Percentiles rank a stretch among this genome's conserved stretches.
Evolutionary conservation across 257 asterid genomes (phyloP).

Genomic region (Phtheirospermum japonicum): DNA sequence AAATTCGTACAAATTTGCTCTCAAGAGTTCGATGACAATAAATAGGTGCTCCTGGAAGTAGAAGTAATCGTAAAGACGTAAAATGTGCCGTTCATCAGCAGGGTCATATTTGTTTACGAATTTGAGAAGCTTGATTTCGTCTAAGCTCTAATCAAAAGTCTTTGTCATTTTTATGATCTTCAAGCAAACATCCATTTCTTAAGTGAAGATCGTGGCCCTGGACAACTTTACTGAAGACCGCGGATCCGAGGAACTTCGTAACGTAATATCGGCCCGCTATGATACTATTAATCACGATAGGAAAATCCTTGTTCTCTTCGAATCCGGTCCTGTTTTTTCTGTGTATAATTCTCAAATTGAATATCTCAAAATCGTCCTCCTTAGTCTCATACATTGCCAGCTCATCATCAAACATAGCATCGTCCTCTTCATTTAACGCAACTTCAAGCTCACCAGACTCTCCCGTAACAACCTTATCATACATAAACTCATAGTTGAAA

Average conservation of each 20-base stretch:
- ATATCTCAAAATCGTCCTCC: too few species aligned
- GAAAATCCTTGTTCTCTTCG: too few species aligned
- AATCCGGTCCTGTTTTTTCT: too few species aligned
- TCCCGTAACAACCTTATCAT: conserved; percentile 29
- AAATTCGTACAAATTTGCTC: too few species aligned
- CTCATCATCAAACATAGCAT: conserved; percentile 43
- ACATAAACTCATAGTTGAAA: conserved; percentile 21
- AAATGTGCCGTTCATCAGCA: conserved; percentile 86
- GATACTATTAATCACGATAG: conserved; percentile 59
- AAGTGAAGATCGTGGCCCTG: conserved; percentile 97
- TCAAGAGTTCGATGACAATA: too few species aligned
- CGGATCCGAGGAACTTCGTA: conserved; percentile 28
- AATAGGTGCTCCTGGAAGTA: too few species aligned
- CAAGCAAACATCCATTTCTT: conserved; percentile 95
- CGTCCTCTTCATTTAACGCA: conserved; percentile 45
- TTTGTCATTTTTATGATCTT: conserved; percentile 89
- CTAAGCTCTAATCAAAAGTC: conserved; percentile 97
- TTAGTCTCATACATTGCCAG: conserved; percentile 50
- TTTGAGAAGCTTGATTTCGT: conserved; percentile 94
- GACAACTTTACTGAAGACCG: conserved; percentile 94
- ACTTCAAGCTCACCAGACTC: conserved; percentile 39
- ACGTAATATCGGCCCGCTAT: neutral
- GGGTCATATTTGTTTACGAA: conserved; percentile 94
- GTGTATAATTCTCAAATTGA: too few species aligned
- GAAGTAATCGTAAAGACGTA: conserved; percentile 89